Conservation (phyloP, 495 filamentous ascomycete species). For the Antarctomyces pellizariae region DNA sequence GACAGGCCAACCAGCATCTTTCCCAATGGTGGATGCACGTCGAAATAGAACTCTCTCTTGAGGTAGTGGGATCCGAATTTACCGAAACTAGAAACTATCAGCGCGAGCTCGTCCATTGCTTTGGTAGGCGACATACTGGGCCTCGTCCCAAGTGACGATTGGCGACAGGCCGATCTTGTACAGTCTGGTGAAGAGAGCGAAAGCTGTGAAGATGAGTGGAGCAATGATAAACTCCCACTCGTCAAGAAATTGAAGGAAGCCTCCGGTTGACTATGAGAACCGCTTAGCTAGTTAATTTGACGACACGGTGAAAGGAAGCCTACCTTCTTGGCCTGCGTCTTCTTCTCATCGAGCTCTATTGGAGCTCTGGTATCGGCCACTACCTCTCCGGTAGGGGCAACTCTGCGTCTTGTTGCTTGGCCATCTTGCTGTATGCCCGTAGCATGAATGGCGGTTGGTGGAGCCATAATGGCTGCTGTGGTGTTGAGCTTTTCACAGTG, state of each 20-base stretch:
- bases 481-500: no score
- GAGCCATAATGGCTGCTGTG: constrained; percentile 27
- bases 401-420: constrained; percentile 51
- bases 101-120: constrained; percentile 14
- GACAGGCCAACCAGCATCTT: constrained; percentile 97
- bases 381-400: constrained; percentile 33
- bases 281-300: constrained; percentile 2
- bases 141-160: constrained; percentile 98
- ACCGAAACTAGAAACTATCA: constrained; percentile 47
- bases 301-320: constrained; percentile 3
- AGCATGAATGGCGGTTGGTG: constrained; percentile 26
- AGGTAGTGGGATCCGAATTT: constrained; percentile 98
- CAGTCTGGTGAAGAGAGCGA: constrained; percentile 84
- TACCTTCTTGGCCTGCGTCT: constrained; percentile 37
- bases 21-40: constrained; percentile 89
- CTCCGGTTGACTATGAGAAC: neutral
- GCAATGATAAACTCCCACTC: constrained; percentile 72
- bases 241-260: constrained; percentile 36
- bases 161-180: constrained; percentile 87
- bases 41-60: constrained; percentile 98
- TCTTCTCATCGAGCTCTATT: constrained; percentile 34
- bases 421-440: constrained; percentile 41
- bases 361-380: constrained; percentile 15
- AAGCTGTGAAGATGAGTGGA: constrained; percentile 64
- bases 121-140: constrained; percentile 42